Evolutionary conservation across 164 flowering plant genomes (phyloP).

Genomic region (Akebia trifoliata): DNA sequence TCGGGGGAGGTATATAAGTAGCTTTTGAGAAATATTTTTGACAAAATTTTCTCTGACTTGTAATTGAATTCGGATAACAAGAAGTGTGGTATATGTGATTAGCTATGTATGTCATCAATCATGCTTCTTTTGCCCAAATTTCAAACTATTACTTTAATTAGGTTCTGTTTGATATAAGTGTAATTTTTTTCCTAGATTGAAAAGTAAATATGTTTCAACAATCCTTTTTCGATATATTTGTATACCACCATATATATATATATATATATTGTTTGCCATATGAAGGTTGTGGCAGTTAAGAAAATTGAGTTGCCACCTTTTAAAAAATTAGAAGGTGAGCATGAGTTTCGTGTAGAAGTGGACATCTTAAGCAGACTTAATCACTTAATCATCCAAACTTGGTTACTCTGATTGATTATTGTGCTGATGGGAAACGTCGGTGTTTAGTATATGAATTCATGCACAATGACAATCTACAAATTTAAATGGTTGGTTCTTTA

Average conservation of each 20-base stretch:
- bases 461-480: conserved; percentile 90
- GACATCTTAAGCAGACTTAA: conserved; percentile 94
- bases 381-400: conserved; percentile 94
- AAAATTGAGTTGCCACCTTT: conserved; percentile 89
- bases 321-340: conserved; percentile 90
- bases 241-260: too few relatives aligned
- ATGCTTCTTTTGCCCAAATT: too few relatives aligned
- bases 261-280: too few relatives aligned
- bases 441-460: conserved; percentile 89
- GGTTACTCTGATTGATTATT: conserved; percentile 83
- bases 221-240: too few relatives aligned
- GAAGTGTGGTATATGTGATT: too few relatives aligned
- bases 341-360: conserved; percentile 93
- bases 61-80: too few relatives aligned
- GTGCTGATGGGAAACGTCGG: conserved; percentile 95
- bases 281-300: conserved; percentile 90
- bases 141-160: too few relatives aligned
- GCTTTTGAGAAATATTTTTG: too few relatives aligned
- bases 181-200: too few relatives aligned
- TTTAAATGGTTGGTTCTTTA: conserved; percentile 70
- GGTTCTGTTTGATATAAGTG: too few relatives aligned
- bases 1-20: conserved; percentile 74
- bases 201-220: background rate
- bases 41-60: too few relatives aligned
- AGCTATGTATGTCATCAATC: too few relatives aligned